Conservation (phyloP, 805 yeast species). For the Starmerella tilneyi region DNA sequence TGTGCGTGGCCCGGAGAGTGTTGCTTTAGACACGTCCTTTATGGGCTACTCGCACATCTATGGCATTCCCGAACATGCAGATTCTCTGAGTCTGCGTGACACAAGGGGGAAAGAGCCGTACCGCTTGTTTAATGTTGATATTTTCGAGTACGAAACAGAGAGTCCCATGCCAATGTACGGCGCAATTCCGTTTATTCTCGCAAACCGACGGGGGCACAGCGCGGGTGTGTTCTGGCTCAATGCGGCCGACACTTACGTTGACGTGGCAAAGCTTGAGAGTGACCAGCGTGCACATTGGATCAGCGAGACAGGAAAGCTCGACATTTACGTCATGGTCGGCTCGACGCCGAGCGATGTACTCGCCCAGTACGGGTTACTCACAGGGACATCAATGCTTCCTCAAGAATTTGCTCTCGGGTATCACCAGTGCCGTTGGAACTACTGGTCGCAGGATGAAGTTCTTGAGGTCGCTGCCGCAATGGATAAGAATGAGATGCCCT, state of each 20-base stretch:
- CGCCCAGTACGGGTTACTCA: slow-evolving; percentile 50
- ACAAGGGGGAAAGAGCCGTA: slow-evolving; percentile 63
- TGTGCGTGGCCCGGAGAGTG: slow-evolving; percentile 68
- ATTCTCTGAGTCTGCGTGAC: slow-evolving; percentile 59
- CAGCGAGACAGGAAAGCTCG: slow-evolving; percentile 79
- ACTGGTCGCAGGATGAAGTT: slow-evolving; percentile 79
- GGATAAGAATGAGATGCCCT: slow-evolving; percentile 68
- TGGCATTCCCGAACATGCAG: slow-evolving; percentile 98
- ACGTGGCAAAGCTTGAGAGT: slow-evolving; percentile 38
- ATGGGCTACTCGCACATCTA: slow-evolving; percentile 52
- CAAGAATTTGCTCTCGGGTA: slow-evolving; percentile 72
- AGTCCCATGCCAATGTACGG: slow-evolving; percentile 92
- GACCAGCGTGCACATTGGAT: slow-evolving; percentile 64
- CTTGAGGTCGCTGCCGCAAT: slow-evolving; percentile 56
- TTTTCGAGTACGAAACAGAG: slow-evolving; percentile 80
- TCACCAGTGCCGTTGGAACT: slow-evolving; percentile 97
- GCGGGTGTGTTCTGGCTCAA: slow-evolving; percentile 86
- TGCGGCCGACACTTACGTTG: slow-evolving; percentile 85
- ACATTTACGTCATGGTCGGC: slow-evolving; percentile 59
- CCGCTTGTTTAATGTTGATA: slow-evolving; percentile 83
- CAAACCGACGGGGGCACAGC: slow-evolving; percentile 41
- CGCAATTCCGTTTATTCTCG: slow-evolving; percentile 77
- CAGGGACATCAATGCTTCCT: slow-evolving; percentile 70
- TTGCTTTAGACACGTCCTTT: slow-evolving; percentile 69
- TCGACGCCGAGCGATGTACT: slow-evolving; percentile 47